Conservation (phyloP, 129 eudicot species). For the Helianthus tuberosus region DNA sequence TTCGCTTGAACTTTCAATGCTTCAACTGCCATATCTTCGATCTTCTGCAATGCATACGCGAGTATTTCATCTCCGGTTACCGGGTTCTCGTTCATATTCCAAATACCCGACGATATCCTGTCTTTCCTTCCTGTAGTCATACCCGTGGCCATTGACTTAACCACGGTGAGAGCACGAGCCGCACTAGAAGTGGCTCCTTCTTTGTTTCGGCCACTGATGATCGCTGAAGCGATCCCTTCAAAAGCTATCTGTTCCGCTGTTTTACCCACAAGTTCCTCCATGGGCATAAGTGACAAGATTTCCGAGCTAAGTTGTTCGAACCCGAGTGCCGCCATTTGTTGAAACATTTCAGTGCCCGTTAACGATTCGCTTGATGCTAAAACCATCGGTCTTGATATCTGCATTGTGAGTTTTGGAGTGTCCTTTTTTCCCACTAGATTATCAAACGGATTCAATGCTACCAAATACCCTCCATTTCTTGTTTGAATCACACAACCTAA, state of each 20-base stretch:
- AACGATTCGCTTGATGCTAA: slow-evolving; percentile 35
- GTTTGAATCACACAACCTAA: slow-evolving; percentile 90
- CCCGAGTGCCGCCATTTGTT: slow-evolving; percentile 73
- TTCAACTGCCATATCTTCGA: slow-evolving; percentile 78
- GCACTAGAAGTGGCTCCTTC: slow-evolving; percentile 95
- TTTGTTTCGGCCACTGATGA: slow-evolving; percentile 84
- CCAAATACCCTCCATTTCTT: slow-evolving; percentile 82
- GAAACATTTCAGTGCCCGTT: slow-evolving; percentile 72
- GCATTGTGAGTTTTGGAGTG: slow-evolving; percentile 90
- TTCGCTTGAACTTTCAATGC: slow-evolving; percentile 83
- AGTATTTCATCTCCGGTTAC: slow-evolving; percentile 67
- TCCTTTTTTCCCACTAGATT: slow-evolving; percentile 57
- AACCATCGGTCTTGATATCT: slow-evolving; percentile 76
- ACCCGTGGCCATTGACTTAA: slow-evolving; percentile 75
- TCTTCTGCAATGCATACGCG: slow-evolving; percentile 74
- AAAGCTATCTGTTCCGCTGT: slow-evolving; percentile 93
- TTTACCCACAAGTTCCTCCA: slow-evolving; percentile 81
- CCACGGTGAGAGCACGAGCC: slow-evolving; percentile 60
- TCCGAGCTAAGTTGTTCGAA: slow-evolving; percentile 62
- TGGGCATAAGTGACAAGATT: slow-evolving; percentile 73
- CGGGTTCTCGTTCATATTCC: slow-evolving; percentile 77
- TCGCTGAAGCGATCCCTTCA: slow-evolving; percentile 94
- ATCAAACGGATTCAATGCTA: slow-evolving; percentile 77
- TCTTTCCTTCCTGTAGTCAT: slow-evolving; percentile 77
- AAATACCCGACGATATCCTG: slow-evolving; percentile 78